A percentile compares a stretch with the other conserved stretches of the same genome.
Evolutionary conservation across 441 rosid species (phyloP).

Genomic region (Isatis lusitanica): DNA sequence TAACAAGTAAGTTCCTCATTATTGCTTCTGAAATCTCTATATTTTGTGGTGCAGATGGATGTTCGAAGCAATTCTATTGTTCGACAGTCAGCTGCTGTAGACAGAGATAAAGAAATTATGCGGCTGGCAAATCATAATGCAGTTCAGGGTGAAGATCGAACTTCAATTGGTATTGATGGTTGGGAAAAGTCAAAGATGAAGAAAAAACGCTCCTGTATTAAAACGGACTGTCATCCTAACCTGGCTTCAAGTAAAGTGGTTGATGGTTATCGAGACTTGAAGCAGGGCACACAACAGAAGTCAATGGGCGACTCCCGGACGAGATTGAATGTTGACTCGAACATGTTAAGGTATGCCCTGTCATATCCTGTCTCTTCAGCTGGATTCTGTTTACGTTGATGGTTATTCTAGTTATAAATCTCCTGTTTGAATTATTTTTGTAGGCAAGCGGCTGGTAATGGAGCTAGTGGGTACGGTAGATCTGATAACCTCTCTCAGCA

Average conservation of each 20-base stretch:
- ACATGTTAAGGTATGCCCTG: slow-evolving; percentile 71
- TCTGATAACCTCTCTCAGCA: slow-evolving; percentile 62
- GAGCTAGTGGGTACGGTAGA: slow-evolving; percentile 68
- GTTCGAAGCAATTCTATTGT: slow-evolving; percentile 64
- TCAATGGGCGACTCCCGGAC: slow-evolving; percentile 55
- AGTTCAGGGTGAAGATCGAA: slow-evolving; percentile 65
- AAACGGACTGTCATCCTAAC: slow-evolving; percentile 62
- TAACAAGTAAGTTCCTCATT: neutral
- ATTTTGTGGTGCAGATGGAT: slow-evolving; percentile 55
- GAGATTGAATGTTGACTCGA: slow-evolving; percentile 70
- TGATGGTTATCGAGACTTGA: slow-evolving; percentile 72
- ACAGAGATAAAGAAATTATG: slow-evolving; percentile 70
- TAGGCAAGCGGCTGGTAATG: slow-evolving; percentile 73
- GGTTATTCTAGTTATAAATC: slow-evolving; percentile 4
- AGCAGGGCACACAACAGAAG: slow-evolving; percentile 76
- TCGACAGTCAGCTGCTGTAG: slow-evolving; percentile 63
- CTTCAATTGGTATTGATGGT: slow-evolving; percentile 69
- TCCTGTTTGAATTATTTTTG: slow-evolving; percentile 30
- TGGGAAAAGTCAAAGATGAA: slow-evolving; percentile 94
- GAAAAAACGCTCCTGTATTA: slow-evolving; percentile 91
- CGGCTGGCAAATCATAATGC: slow-evolving; percentile 56
- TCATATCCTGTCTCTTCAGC: slow-evolving; percentile 13
- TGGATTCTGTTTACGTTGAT: slow-evolving; percentile 3
- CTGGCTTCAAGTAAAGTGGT: slow-evolving; percentile 51
- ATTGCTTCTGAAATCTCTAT: slow-evolving; percentile 10